Evolutionary conservation across 768 basidiomycete species (phyloP).

Genomic region (Paxillus involutus): DNA sequence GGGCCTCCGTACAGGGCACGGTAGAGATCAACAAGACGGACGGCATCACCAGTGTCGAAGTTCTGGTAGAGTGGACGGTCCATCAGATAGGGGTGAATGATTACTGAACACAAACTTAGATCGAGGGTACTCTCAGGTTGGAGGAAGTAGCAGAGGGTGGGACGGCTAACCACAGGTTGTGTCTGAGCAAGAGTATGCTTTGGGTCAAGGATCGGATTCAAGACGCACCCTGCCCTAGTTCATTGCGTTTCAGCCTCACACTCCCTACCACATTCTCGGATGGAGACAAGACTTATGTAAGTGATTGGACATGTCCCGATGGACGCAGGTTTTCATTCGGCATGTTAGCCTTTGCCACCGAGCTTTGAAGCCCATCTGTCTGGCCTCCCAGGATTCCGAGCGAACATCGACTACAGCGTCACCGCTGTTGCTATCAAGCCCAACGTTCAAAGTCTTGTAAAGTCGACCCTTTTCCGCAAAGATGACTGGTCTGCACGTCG

Average conservation of each 20-base stretch:
- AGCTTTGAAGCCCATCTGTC: conserved; percentile 66
- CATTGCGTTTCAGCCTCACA: conserved; percentile 51
- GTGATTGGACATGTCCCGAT: conserved; percentile 21
- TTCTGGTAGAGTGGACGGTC: conserved; percentile 45
- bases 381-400: conserved; percentile 72
- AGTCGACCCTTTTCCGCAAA: conserved; percentile 52
- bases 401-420: conserved; percentile 63
- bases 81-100: neutral
- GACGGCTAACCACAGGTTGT: conserved; percentile 48
- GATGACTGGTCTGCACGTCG: conserved; percentile 48
- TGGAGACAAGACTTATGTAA: conserved; percentile 58
- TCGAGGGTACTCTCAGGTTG: conserved; percentile 59
- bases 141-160: conserved; percentile 73
- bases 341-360: conserved; percentile 62
- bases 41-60: conserved; percentile 58
- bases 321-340: conserved; percentile 1
- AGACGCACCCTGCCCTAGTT: conserved; percentile 48
- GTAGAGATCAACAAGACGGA: conserved; percentile 57
- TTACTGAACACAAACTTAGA: conserved; percentile 33
- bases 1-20: conserved; percentile 51
- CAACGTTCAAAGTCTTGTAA: conserved; percentile 44
- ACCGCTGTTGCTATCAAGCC: conserved; percentile 52
- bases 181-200: conserved; percentile 49
- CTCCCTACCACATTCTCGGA: conserved; percentile 61
- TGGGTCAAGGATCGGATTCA: conserved; percentile 52